Base-by-base conservation (phyloP, 768 basidiomycete genomes). In the Tricholoma saponaceum region DNA sequence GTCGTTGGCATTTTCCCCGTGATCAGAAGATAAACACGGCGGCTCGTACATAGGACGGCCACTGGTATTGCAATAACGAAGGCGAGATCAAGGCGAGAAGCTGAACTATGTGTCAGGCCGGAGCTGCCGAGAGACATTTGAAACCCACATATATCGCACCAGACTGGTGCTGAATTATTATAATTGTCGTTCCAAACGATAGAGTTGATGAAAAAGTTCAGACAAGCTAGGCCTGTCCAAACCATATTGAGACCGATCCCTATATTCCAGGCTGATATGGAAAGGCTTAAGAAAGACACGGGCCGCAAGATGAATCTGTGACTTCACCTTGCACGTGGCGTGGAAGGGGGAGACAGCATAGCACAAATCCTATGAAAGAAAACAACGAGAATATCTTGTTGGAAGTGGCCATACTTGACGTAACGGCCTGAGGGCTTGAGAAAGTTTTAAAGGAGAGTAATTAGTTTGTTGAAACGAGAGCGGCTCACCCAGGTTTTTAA, bases 241-340 rank as follows among this genome's bases (percentile, higher is more conserved):
- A 75, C 56, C 72, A 92, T 90, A 73, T 82, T 86, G 44, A 83
- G 68, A 59, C 88, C 83, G 8, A 89, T 89, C 18, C 87, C 89
- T 9, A 83, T 78, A 66, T 80, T 80, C 76, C 78, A 79, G 8
- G 78, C 50, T 30, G 12, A 25, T 35, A 35, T 12, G 33, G n/a
- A n/a, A n/a, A 35, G 10, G 33, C 33, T 3, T 35, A 35, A 35
- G 33, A 13, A 35, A 4, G 8, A 3, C 8, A 28, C 28, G 28
- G 28, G 28, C 28, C 8, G 8, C 8, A 28, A 8, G 8, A 8
- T 28, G 8, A 28, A 28, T n/a, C n/a, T n/a, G n/a, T n/a, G 8
- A 4, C 28, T 8, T n/a, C 26, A 51, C 50, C 50, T 30, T 51
- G 26, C 25, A 51, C 2, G n/a, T 51, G 12, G 3, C 18, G 28